These are phyloP conservation scores for Acacia confusa DNA, from an alignment of 306 rosid genomes.

Conservation along the genomic window DNA sequence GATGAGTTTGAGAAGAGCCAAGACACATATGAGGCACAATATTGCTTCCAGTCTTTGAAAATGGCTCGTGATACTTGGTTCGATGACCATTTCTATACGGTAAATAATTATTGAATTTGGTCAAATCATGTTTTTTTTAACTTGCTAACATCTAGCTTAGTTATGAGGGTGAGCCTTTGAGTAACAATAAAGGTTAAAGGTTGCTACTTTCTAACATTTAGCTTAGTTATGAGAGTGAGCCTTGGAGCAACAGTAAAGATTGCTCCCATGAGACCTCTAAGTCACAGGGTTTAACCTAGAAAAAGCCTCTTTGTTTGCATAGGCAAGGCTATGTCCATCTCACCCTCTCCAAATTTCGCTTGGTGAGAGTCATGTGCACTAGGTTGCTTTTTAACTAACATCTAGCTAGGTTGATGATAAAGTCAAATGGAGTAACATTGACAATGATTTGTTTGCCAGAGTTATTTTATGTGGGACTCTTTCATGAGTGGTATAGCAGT, in stretches of 20 bases:
- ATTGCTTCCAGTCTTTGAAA: slow-evolving; percentile 80
- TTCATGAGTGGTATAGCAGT: slow-evolving; percentile 78
- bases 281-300: too few relatives aligned
- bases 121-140: not conserved
- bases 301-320: too few relatives aligned
- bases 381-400: not conserved
- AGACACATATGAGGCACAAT: slow-evolving; percentile 82
- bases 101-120: slow-evolving; percentile 33
- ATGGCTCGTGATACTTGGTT: slow-evolving; percentile 77
- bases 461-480: slow-evolving; percentile 95
- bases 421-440: slow-evolving; percentile 16
- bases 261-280: too few relatives aligned
- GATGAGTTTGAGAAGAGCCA: slow-evolving; percentile 64
- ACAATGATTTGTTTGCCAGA: slow-evolving; percentile 48
- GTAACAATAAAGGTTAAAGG: too few relatives aligned
- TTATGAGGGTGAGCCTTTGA: too few relatives aligned
- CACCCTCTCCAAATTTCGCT: rapidly evolving
- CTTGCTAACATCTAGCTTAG: not conserved
- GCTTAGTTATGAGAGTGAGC: too few relatives aligned
- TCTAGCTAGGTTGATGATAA: not conserved
- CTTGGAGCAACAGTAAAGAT: too few relatives aligned
- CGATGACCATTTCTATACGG: slow-evolving; percentile 64
- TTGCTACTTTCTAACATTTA: too few relatives aligned
- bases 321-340: too few relatives aligned
- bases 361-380: too few relatives aligned